Base-by-base conservation (phyloP, 2,329 filamentous ascomycete species). In the Colletotrichum incanum region DNA sequence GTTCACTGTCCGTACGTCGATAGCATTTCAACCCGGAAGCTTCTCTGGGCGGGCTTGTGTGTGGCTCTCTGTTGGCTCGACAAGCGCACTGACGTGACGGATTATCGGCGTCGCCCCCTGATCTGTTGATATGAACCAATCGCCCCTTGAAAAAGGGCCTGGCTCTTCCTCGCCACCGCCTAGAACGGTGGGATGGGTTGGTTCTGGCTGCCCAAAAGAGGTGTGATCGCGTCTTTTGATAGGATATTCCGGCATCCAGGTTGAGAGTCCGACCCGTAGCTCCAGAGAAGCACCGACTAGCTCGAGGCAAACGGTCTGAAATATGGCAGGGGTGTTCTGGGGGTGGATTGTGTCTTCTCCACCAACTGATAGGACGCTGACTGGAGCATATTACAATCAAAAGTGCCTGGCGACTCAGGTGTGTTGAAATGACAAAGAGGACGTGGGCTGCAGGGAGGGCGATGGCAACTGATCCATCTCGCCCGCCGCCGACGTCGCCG, bases 291-390 rank as follows among this genome's bases (percentile, higher is more conserved):
- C 26, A 5, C 47, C 34, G 18, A 41, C 47, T 39, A 28, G 45
- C 7, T 55, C 65, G 59, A 39, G 31, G n/a, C 28, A 55, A 23
- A n/a, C 45, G 18, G 34, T 23, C 47, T 60, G 65, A 60, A 31
- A 37, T 62, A 39, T 67, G 56, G n/a, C 39, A 5, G 58, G 58
- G 41, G 55, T 41, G 28, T 37, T 45, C 65, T 50, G 69, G 69
- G 52, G 69, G n/a, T 62, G 45, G 69, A 47, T 28, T 37, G 28
- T 31, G 28, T 54, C 54, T 59, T 69, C 65, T 49, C 69, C 69
- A 72, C 69, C 37, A 8, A 23, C 43, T 59, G 69, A 72, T 72
- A 72, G 70, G 65, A 41, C 39, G 37, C 26, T 69, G 69, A 69
- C 65, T 70, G 66, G 54, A 65, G 20, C 37, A 64, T 41, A 59